Percentiles rank a stretch among this genome's conserved stretches.
Evolutionary conservation across 768 basidiomycete species (phyloP).

Genomic region (Sporobolomyces phaffii): DNA sequence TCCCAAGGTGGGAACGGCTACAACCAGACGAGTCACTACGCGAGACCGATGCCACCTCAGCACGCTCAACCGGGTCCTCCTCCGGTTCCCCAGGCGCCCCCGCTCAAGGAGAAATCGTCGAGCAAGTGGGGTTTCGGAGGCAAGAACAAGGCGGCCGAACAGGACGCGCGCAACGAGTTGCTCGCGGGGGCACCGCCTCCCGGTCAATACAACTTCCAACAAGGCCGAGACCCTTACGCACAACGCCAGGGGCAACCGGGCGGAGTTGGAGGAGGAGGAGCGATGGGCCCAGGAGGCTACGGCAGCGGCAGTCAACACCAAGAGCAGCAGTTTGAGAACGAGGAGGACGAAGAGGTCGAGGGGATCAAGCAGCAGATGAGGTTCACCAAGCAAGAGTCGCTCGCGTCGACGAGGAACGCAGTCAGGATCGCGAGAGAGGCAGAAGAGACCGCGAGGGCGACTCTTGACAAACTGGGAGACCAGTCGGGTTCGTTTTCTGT

Average conservation of each 20-base stretch:
- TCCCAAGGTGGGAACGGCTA: constrained; percentile 26
- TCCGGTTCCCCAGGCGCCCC: not conserved
- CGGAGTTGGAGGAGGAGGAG: constrained; percentile 4
- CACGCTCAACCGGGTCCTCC: not conserved
- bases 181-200: constrained; percentile 43
- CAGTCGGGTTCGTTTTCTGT: constrained; percentile 67
- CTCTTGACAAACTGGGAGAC: constrained; percentile 72
- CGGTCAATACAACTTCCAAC: constrained; percentile 31
- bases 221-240: constrained; percentile 19
- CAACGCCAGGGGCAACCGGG: too few relatives aligned
- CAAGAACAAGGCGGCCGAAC: constrained; percentile 16
- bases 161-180: constrained; percentile 44
- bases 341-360: constrained; percentile 51
- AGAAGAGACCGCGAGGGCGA: constrained; percentile 86
- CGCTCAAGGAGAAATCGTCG: constrained; percentile 7
- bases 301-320: constrained; percentile 12
- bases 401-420: constrained; percentile 83
- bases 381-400: constrained; percentile 83
- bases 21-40: constrained; percentile 18
- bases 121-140: constrained; percentile 21
- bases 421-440: constrained; percentile 89
- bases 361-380: constrained; percentile 89
- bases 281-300: not conserved
- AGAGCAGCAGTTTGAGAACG: constrained; percentile 32
- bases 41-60: constrained; percentile 1